Evolutionary conservation across 2,329 filamentous ascomycete species (phyloP).

Genomic region (Paraphoma sp.): DNA sequence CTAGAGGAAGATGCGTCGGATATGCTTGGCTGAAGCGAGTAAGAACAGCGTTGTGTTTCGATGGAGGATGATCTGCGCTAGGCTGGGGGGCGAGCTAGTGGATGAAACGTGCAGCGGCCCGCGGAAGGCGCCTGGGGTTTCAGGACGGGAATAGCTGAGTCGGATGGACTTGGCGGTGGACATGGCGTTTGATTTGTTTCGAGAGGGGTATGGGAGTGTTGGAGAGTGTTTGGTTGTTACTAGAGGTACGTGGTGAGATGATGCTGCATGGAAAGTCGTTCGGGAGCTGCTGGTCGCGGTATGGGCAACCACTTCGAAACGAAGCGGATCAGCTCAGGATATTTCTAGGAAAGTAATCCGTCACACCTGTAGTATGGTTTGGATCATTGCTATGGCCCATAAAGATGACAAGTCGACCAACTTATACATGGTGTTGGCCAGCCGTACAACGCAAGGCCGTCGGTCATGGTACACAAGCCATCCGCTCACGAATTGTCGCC

Average conservation of each 20-base stretch:
- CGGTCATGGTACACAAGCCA: too few relatives aligned
- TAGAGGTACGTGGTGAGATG: too few relatives aligned
- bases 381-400: too few relatives aligned
- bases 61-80: neutral
- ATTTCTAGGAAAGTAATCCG: too few relatives aligned
- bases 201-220: neutral
- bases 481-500: too few relatives aligned
- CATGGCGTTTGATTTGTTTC: neutral
- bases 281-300: too few relatives aligned
- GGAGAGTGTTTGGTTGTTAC: neutral
- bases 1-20: neutral
- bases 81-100: neutral
- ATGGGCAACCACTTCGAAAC: too few relatives aligned
- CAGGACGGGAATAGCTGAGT: neutral
- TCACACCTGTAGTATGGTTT: too few relatives aligned
- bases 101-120: conserved; percentile 6
- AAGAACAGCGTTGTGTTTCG: conserved; percentile 4
- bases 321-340: too few relatives aligned
- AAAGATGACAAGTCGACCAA: too few relatives aligned
- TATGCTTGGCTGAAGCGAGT: conserved; percentile 12
- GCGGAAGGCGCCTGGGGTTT: neutral
- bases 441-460: too few relatives aligned
- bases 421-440: too few relatives aligned
- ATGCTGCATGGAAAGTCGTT: neutral
- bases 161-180: conserved; percentile 1